phyloP scores from a whole-genome alignment of 352 stramenopile genomes.

The Phytophthora sp. region DNA sequence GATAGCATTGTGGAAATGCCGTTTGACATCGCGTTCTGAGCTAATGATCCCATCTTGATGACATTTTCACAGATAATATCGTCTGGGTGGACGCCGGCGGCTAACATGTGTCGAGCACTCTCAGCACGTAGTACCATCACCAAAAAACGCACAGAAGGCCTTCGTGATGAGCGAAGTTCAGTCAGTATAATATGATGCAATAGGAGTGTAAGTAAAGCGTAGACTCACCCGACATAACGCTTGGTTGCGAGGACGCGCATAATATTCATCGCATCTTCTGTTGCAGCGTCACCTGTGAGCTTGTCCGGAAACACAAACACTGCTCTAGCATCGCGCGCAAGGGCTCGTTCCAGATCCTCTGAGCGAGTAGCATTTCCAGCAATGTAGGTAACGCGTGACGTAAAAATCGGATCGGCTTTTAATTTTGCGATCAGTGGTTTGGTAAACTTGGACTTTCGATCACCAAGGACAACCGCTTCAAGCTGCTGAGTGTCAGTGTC shows the following conservation, averaged over 20 bases:
- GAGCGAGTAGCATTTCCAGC: slow-evolving; percentile 70
- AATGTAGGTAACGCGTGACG: slow-evolving; percentile 80
- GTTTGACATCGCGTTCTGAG: slow-evolving; percentile 74
- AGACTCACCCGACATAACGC: slow-evolving; percentile 69
- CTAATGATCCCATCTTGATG: slow-evolving; percentile 89
- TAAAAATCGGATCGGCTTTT: slow-evolving; percentile 82
- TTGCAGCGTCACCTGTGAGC: slow-evolving; percentile 65
- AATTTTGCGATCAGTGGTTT: slow-evolving; percentile 75
- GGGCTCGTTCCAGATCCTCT: slow-evolving; percentile 76
- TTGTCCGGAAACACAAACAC: slow-evolving; percentile 90
- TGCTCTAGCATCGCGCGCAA: slow-evolving; percentile 59
- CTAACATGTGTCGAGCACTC: slow-evolving; percentile 79
- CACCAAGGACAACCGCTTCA: slow-evolving; percentile 74
- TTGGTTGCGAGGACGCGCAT: slow-evolving; percentile 81
- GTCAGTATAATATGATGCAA: neutral
- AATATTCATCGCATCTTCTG: slow-evolving; percentile 86
- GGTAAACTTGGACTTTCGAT: slow-evolving; percentile 73
- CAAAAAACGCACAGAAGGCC: slow-evolving; percentile 64
- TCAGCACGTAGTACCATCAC: slow-evolving; percentile 82
- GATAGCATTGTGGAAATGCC: slow-evolving; percentile 87
- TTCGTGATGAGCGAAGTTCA: slow-evolving; percentile 33
- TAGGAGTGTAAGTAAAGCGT: neutral
- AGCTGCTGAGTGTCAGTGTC: slow-evolving; percentile 53
- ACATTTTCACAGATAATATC: slow-evolving; percentile 89
- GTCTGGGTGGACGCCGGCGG: slow-evolving; percentile 74